phyloP scores from a whole-genome alignment of 2,329 filamentous ascomycete genomes.

The Cladophialophora bantiana region DNA sequence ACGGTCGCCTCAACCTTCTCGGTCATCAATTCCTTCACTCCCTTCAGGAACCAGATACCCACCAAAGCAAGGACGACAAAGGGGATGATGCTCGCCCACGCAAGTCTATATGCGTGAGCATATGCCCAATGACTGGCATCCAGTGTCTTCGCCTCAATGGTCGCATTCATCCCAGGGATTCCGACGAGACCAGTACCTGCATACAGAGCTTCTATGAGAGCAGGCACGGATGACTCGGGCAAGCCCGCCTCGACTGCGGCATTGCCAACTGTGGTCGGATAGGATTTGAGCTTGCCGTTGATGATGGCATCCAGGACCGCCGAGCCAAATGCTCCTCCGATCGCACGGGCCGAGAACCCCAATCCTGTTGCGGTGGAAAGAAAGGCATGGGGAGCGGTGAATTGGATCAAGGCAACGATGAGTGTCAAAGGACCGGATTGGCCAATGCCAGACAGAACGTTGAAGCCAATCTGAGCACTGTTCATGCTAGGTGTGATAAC shows the following conservation, averaged over 20 bases:
- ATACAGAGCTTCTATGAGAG: slow-evolving; percentile 51
- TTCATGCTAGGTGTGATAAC: slow-evolving; percentile 55
- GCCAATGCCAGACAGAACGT: slow-evolving; percentile 57
- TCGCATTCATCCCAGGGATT: slow-evolving; percentile 49
- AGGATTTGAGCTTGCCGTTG: slow-evolving; percentile 56
- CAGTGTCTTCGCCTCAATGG: slow-evolving; percentile 50
- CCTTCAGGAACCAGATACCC: slow-evolving; percentile 54
- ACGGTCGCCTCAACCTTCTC: slow-evolving; percentile 62
- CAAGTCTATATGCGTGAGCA: slow-evolving; percentile 57
- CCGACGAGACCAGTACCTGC: slow-evolving; percentile 44
- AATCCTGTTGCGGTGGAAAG: slow-evolving; percentile 62
- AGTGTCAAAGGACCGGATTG: slow-evolving; percentile 60
- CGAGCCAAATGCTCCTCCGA: slow-evolving; percentile 62
- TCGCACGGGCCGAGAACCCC: slow-evolving; percentile 60
- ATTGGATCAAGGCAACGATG: slow-evolving; percentile 60
- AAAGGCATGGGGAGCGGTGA: slow-evolving; percentile 61
- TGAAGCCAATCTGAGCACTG: slow-evolving; percentile 56
- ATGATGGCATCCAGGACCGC: slow-evolving; percentile 62
- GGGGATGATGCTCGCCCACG: slow-evolving; percentile 60
- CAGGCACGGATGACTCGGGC: slow-evolving; percentile 47
- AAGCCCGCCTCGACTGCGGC: slow-evolving; percentile 56
- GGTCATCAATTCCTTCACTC: slow-evolving; percentile 61
- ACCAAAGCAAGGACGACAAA: slow-evolving; percentile 60
- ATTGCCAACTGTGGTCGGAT: slow-evolving; percentile 49
- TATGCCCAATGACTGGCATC: slow-evolving; percentile 56